These are phyloP conservation scores for Lentinus tigrinus DNA, from an alignment of 768 basidiomycete species.

Conservation along the genomic window DNA sequence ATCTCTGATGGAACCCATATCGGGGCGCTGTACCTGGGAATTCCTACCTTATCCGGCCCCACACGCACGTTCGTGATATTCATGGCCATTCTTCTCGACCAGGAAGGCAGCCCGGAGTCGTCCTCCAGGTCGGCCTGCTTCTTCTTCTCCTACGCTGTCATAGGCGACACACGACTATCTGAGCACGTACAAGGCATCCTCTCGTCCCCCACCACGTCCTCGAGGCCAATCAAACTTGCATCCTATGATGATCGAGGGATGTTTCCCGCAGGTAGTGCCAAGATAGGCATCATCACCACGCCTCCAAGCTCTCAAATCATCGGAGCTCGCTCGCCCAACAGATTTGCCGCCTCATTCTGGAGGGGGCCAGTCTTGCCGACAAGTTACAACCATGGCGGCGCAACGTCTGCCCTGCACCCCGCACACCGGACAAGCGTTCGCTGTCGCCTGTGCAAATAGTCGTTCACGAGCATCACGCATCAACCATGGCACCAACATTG, in stretches of 20 bases:
- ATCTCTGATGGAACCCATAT: slow-evolving; percentile 13
- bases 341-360: neutral
- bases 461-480: too few relatives aligned
- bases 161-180: neutral
- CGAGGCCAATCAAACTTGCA: neutral
- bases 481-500: too few relatives aligned
- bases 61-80: slow-evolving; percentile 17
- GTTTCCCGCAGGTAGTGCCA: too few relatives aligned
- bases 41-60: neutral
- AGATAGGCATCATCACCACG: too few relatives aligned
- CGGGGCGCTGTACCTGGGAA: slow-evolving; percentile 1
- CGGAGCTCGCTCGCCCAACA: too few relatives aligned
- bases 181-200: neutral
- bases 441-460: neutral
- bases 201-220: neutral
- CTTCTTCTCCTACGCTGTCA: neutral
- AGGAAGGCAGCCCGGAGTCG: neutral
- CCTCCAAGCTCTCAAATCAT: too few relatives aligned
- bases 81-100: neutral
- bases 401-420: too few relatives aligned
- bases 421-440: slow-evolving; percentile 15
- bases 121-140: neutral
- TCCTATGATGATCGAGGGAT: neutral
- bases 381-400: too few relatives aligned
- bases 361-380: too few relatives aligned